These are phyloP conservation scores for Daldinia bambusicola DNA, from an alignment of 495 filamentous ascomycete species.

Conservation along the genomic window DNA sequence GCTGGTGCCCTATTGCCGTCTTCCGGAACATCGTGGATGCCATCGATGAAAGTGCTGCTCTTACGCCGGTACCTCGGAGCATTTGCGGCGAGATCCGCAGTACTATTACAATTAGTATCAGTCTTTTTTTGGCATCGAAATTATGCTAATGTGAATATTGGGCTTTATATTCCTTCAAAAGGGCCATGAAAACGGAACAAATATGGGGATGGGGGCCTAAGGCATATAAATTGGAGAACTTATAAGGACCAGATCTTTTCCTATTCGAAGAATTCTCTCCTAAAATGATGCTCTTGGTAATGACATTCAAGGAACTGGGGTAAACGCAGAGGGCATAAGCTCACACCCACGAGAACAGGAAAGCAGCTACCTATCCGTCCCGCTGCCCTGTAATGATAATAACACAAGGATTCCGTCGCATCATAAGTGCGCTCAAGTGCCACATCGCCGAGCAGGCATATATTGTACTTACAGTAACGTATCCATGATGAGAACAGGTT, in stretches of 20 bases:
- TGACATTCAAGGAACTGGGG: background rate
- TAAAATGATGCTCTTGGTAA: background rate
- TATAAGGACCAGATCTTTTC: background rate
- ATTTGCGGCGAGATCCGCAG: slow-evolving; percentile 87
- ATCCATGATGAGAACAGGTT: slow-evolving; percentile 66
- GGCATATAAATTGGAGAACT: background rate
- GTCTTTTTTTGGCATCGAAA: slow-evolving; percentile 16
- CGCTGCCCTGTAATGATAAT: slow-evolving; percentile 1
- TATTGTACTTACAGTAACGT: slow-evolving; percentile 75
- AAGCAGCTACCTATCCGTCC: slow-evolving; percentile 13
- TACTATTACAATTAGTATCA: slow-evolving; percentile 58
- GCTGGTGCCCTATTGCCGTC: slow-evolving; percentile 90
- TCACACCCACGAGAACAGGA: background rate
- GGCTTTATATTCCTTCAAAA: slow-evolving; percentile 3
- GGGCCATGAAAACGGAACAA: background rate
- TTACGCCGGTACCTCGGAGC: slow-evolving; percentile 83
- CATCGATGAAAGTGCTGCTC: slow-evolving; percentile 96
- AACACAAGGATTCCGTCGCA: background rate
- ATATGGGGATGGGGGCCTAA: background rate
- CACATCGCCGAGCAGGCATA: slow-evolving; percentile 30
- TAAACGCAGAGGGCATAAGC: background rate
- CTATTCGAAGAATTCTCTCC: slow-evolving; percentile 1
- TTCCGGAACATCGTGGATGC: slow-evolving; percentile 91
- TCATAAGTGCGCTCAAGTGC: slow-evolving; percentile 16
- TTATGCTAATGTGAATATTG: slow-evolving; percentile 29